A percentile compares a stretch with the other conserved stretches of the same genome.
Evolutionary conservation across 1,284 basidiomycete genomes (phyloP).

Genomic region (Somion occarium): DNA sequence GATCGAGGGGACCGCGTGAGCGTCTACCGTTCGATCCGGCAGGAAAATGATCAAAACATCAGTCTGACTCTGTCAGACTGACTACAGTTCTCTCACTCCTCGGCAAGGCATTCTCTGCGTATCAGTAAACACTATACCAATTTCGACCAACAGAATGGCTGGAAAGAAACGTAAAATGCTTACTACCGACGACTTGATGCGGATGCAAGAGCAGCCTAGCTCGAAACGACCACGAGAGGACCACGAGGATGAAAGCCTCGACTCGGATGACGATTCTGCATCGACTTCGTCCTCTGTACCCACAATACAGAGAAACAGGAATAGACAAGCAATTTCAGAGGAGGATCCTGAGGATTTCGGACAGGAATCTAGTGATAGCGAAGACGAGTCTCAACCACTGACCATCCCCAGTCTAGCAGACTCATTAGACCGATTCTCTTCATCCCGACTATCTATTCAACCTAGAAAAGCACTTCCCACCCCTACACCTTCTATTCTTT

Average conservation of each 20-base stretch:
- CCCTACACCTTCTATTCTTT: slow-evolving; percentile 5
- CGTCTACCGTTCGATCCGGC: too few relatives aligned
- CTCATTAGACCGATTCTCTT: neutral
- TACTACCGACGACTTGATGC: slow-evolving; percentile 34
- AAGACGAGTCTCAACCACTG: neutral
- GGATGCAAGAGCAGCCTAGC: slow-evolving; percentile 29
- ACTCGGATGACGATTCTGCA: slow-evolving; percentile 11
- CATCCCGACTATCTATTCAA: slow-evolving; percentile 23
- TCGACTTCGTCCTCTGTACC: neutral
- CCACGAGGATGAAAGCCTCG: slow-evolving; percentile 9
- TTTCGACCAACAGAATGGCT: neutral
- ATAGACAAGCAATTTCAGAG: slow-evolving; percentile 7
- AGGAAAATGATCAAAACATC: too few relatives aligned
- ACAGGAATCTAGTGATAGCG: neutral
- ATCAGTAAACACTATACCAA: too few relatives aligned
- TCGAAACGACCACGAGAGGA: slow-evolving; percentile 23
- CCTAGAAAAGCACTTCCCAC: slow-evolving; percentile 14
- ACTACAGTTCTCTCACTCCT: too few relatives aligned
- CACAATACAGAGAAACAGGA: too few relatives aligned
- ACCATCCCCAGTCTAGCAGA: neutral
- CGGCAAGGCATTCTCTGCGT: too few relatives aligned
- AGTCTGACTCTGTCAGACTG: too few relatives aligned
- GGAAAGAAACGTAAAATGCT: slow-evolving; percentile 23
- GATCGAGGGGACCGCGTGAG: too few relatives aligned
- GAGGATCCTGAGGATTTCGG: slow-evolving; percentile 9